phyloP scores from a whole-genome alignment of 495 filamentous ascomycete species.

The Lichina pygmaea region DNA sequence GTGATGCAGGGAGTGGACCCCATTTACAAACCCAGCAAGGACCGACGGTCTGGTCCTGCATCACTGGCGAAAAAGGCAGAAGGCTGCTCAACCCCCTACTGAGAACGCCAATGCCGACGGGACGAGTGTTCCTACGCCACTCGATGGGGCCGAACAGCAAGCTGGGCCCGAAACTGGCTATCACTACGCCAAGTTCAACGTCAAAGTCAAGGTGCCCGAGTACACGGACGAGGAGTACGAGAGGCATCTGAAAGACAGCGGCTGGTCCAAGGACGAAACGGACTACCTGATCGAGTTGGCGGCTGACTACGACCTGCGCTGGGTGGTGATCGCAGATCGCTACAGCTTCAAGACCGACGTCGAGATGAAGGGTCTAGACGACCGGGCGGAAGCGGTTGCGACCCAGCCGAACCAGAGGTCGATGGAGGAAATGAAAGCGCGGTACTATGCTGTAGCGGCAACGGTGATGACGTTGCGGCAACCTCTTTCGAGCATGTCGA shows the following conservation, averaged over 20 bases:
- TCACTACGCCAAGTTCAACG: constrained; percentile 55
- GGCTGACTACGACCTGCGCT: constrained; percentile 57
- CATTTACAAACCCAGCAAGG: constrained; percentile 32
- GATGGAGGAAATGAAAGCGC: constrained; percentile 74
- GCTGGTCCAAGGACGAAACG: constrained; percentile 82
- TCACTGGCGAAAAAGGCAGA: constrained; percentile 33
- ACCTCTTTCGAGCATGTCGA: constrained; percentile 61
- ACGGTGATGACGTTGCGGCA: constrained; percentile 65
- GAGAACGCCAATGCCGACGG: constrained; percentile 7
- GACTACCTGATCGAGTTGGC: constrained; percentile 60
- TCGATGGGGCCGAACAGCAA: constrained; percentile 13
- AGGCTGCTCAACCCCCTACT: constrained; percentile 6
- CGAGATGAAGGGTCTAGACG: background rate
- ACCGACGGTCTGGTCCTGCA: constrained; percentile 28
- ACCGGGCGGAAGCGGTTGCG: constrained; percentile 11
- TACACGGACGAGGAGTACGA: constrained; percentile 78
- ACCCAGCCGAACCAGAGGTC: constrained; percentile 23
- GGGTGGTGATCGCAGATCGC: constrained; percentile 77
- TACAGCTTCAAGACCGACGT: constrained; percentile 44
- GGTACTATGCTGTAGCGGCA: constrained; percentile 68
- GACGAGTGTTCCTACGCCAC: constrained; percentile 15
- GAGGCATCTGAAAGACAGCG: constrained; percentile 34
- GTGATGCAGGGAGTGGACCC: constrained; percentile 19
- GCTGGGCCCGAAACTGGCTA: constrained; percentile 20
- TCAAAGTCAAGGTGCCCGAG: constrained; percentile 40